Evolutionary conservation across 2,329 filamentous ascomycete genomes (phyloP), one percentile per base, ranked within the genome.

Genomic region (Drechslerella dactyloides): DNA sequence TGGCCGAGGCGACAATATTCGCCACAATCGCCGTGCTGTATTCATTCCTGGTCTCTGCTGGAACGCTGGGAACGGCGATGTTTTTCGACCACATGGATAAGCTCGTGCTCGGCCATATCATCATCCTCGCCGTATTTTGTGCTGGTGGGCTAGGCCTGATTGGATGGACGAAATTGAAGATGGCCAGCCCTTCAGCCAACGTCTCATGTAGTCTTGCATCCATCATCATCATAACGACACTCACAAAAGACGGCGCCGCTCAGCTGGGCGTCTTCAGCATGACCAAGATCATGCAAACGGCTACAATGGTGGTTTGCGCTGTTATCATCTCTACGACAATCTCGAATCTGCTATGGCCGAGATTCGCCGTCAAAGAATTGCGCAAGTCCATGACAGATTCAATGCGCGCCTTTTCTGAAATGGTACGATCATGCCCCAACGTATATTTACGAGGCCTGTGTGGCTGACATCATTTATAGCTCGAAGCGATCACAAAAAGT

Each of bases 231-330:
- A 88, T 89, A 75, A 89, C 86, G 0, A 82, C 88, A 17, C 79
- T 89, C 74, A 88, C 87, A 1, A 88, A 87, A 78, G 87, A 89
- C 78, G 86, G 86, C 23, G 82, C 85, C 17, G 84, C 89, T 0
- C 87, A 89, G 77, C 83, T 81, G 51, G 87, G 85, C 0, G 83
- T 83, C 37, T 84, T 89, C 75, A 87, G 85, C 0, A 82, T 86
- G 73, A 82, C 81, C 44, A 87, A 87, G 74, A 84, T 89, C 11
- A 79, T 78, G 6, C 68, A 72, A 35, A 84, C 86, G 13, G 77
- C 86, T 60, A 83, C 84, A 65, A 87, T 87, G 83, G 81, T 87
- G 17, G 77, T 85, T 13, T 83, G 86, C 79, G 85, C 85, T 2
- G 83, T 86, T 7, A 75, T 82, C 13, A 81, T 81, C 15, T 82